Conservation (phyloP, 345 rosid species). For the Bretschneidera sinensis region DNA sequence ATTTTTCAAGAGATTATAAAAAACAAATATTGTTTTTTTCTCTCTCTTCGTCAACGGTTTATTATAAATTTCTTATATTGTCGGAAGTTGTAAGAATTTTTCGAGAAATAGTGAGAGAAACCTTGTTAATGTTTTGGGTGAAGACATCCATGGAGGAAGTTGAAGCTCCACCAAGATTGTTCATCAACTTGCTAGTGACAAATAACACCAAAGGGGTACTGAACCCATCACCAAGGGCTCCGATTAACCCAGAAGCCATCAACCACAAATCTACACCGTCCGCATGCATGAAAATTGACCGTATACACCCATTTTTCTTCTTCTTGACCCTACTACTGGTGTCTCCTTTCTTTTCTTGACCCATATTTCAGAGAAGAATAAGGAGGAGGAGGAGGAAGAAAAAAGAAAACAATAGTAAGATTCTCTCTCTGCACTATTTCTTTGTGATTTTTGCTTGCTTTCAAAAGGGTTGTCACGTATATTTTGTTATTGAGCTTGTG, state of each 20-base stretch:
- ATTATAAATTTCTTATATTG: no score
- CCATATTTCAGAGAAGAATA: constrained; percentile 18
- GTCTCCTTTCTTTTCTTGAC: constrained; percentile 18
- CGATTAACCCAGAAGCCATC: constrained; percentile 62
- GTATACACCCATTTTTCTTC: constrained; percentile 26
- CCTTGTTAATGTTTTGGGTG: constrained; percentile 45
- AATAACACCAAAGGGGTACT: constrained; percentile 52
- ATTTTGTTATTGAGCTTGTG: no score
- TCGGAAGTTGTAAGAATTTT: no score
- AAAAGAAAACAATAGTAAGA: not conserved
- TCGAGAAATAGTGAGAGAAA: constrained; percentile 10
- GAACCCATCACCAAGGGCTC: constrained; percentile 69
- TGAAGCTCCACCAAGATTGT: constrained; percentile 48
- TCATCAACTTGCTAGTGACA: constrained; percentile 63
- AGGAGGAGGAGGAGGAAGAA: no score
- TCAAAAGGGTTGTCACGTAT: not conserved
- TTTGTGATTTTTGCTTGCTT: not conserved
- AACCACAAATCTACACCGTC: constrained; percentile 51
- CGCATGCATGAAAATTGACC: constrained; percentile 66
- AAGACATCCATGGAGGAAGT: constrained; percentile 24
- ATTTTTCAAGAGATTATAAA: no score
- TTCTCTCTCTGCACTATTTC: not conserved
- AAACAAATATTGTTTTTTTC: no score
- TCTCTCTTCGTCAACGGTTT: no score
- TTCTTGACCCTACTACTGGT: constrained; percentile 13